A percentile compares a stretch with the other conserved stretches of the same genome.
Conservation (phyloP, 768 basidiomycete genomes). For the Phanerochaete sordida region DNA sequence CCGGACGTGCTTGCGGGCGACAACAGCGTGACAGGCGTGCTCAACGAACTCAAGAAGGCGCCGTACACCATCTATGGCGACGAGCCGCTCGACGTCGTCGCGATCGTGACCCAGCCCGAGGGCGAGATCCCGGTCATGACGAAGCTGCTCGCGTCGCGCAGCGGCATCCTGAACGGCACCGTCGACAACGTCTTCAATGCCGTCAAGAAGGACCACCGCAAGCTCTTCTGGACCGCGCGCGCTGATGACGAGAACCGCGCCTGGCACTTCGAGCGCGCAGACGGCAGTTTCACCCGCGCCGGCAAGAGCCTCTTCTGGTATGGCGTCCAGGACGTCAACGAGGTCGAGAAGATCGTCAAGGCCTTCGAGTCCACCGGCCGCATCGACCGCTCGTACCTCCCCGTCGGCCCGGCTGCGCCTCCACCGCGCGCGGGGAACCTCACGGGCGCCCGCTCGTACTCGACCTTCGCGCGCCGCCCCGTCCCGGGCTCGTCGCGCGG, state of each 20-base stretch:
- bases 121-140: slow-evolving; percentile 90
- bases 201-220: slow-evolving; percentile 92
- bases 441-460: slow-evolving; percentile 50
- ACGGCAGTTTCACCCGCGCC: slow-evolving; percentile 94
- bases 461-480: slow-evolving; percentile 49
- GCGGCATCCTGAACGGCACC: slow-evolving; percentile 89
- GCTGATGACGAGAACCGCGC: slow-evolving; percentile 94
- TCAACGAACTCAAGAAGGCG: slow-evolving; percentile 74
- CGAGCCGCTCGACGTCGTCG: slow-evolving; percentile 93
- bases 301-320: slow-evolving; percentile 98
- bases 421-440: slow-evolving; percentile 41
- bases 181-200: slow-evolving; percentile 96
- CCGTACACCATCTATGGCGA: slow-evolving; percentile 98
- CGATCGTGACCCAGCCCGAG: slow-evolving; percentile 88
- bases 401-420: slow-evolving; percentile 72
- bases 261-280: slow-evolving; percentile 99
- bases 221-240: slow-evolving; percentile 96
- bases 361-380: slow-evolving; percentile 70
- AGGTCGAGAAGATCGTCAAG: slow-evolving; percentile 85
- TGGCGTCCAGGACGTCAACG: slow-evolving; percentile 85
- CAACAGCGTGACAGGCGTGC: slow-evolving; percentile 83
- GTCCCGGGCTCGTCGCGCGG: slow-evolving; percentile 57
- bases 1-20: slow-evolving; percentile 82
- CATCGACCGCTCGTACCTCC: slow-evolving; percentile 85
- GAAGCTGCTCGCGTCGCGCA: slow-evolving; percentile 85